Evolutionary conservation across 2,329 filamentous ascomycete species (phyloP).

Genomic region (Fusarium verrucosum): DNA sequence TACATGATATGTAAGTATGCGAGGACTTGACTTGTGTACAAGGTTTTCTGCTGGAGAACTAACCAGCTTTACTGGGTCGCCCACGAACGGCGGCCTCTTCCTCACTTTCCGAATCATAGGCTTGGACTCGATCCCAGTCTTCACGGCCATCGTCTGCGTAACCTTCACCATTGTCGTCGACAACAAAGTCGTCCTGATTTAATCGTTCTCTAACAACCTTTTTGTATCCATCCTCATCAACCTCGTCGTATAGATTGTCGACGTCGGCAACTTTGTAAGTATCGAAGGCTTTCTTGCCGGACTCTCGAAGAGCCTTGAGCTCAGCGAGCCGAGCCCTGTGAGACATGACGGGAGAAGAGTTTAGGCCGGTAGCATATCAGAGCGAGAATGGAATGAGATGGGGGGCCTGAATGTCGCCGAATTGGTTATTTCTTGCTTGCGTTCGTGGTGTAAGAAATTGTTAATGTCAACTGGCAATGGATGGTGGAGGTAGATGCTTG

Average conservation of each 20-base stretch:
- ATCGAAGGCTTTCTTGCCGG: constrained; percentile 91
- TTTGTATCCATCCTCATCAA: constrained; percentile 97
- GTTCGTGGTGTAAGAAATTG: constrained; percentile 10
- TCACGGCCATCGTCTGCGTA: constrained; percentile 97
- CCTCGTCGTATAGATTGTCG: constrained; percentile 89
- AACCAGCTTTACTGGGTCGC: constrained; percentile 62
- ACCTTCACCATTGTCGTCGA: constrained; percentile 96
- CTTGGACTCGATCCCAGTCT: constrained; percentile 82
- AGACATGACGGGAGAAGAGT: constrained; percentile 47
- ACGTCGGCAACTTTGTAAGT: constrained; percentile 88
- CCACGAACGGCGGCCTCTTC: constrained; percentile 52
- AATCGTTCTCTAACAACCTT: constrained; percentile 89
- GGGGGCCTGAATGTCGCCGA: neutral
- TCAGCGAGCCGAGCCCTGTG: constrained; percentile 72
- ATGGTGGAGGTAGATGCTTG: constrained; percentile 22
- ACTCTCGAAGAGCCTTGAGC: constrained; percentile 82
- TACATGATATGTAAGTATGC: constrained; percentile 47
- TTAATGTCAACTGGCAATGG: constrained; percentile 10
- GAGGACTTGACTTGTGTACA: no score
- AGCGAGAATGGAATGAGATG: neutral
- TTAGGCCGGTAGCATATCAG: constrained; percentile 40
- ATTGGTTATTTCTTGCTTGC: neutral
- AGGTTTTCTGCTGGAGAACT: constrained; percentile 29
- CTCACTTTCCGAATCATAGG: constrained; percentile 80
- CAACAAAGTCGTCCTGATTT: constrained; percentile 96